Base-by-base conservation (phyloP, 1,284 basidiomycete species). In the Ganoderma multipileum region DNA sequence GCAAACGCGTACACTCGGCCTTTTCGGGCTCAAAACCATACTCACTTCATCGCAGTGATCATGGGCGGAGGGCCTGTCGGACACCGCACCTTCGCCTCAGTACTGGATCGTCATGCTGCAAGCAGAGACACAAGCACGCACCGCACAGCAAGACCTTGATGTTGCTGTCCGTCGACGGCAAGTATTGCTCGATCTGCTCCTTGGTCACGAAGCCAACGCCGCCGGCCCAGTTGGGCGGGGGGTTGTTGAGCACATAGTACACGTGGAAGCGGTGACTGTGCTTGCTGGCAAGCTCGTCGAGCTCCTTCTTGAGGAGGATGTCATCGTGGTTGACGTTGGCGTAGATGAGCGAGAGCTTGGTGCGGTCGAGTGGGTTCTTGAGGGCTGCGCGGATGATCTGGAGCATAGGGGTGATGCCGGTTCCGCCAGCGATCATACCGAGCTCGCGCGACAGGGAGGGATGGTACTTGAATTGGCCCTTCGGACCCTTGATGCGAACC, bases 361-460 rank as follows among this genome's bases (percentile, higher is more conserved):
- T 99, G 74, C 82, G 85, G 86, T 99, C 97, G 60, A 82, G 79
- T 8, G 94, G 90, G 84, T 97, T 95, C 82, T 95, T 93, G 78
- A 97, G 87, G 12, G 91, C 90, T 33, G 96, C 94, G 71, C 92
- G 90, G 82, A 99, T 93, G 84, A 99, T 95, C 82, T 99, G 98
- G 75, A 97, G 91, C 96, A 98, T 97, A 74, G 97, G 97, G 0
- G 98, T 98, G 80, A 99, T 97, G 72, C 97, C 97, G 4, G 97
- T 94, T 33, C 93, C 93, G 57, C 97, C 97, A 26, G 97, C 97
- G 75, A 99, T 97, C 96, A 99, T 97, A 76, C 96, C 94, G 69
- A 99, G 83, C 75, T 93, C 89, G 72, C 85, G 85, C 28, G 91
- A 87, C 50, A 96, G 84, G 61, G 84, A 84, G n/a, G 89, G 86